phyloP scores from a whole-genome alignment of 2,329 filamentous ascomycete species.

The Aspergillus spinulosporus region DNA sequence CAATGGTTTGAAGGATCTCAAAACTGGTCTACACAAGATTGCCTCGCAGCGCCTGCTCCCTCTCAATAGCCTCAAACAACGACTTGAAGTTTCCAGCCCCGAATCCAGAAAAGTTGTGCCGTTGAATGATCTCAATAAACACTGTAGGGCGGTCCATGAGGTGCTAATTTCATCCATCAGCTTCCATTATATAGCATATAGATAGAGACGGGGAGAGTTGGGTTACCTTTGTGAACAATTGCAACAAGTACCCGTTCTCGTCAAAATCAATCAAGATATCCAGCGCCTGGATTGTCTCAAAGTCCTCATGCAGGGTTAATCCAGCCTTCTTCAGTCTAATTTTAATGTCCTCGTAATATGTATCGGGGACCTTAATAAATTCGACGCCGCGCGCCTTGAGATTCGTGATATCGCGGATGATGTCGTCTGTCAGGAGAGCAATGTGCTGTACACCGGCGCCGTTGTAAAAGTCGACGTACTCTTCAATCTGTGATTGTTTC shows the following conservation, averaged over 20 bases:
- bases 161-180: slow-evolving; percentile 50
- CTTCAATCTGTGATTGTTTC: slow-evolving; percentile 91
- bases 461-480: slow-evolving; percentile 86
- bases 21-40: slow-evolving; percentile 58
- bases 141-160: slow-evolving; percentile 93
- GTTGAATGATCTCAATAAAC: slow-evolving; percentile 94
- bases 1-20: background rate
- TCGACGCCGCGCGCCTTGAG: slow-evolving; percentile 85
- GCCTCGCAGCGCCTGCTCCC: slow-evolving; percentile 82
- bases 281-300: slow-evolving; percentile 71
- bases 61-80: slow-evolving; percentile 90
- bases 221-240: slow-evolving; percentile 68
- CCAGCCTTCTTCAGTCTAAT: slow-evolving; percentile 65
- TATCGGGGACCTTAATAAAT: slow-evolving; percentile 85
- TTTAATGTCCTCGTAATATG: slow-evolving; percentile 80
- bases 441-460: slow-evolving; percentile 93
- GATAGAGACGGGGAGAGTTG: background rate
- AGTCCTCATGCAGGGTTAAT: slow-evolving; percentile 70
- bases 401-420: slow-evolving; percentile 73
- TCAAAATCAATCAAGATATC: slow-evolving; percentile 96
- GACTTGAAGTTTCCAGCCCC: slow-evolving; percentile 96
- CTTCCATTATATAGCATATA: background rate
- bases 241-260: slow-evolving; percentile 78
- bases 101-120: slow-evolving; percentile 86
- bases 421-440: slow-evolving; percentile 79